These are phyloP conservation scores for Cicer chorassanicum DNA, from an alignment of 306 rosid genomes.

Conservation along the genomic window DNA sequence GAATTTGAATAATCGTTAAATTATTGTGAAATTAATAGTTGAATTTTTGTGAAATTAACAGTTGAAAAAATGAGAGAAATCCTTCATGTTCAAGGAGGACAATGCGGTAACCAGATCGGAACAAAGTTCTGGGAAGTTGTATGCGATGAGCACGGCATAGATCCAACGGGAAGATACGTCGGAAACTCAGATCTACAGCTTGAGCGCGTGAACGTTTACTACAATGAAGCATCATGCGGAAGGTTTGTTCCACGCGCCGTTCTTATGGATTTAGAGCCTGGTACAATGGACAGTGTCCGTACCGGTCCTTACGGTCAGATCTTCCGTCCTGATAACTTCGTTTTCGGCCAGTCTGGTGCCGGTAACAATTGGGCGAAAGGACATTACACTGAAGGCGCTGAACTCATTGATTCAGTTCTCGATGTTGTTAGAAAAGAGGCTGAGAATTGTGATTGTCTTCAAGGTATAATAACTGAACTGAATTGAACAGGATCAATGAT, in stretches of 20 bases:
- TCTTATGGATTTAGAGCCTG: conserved; percentile 67
- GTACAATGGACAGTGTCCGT: conserved; percentile 68
- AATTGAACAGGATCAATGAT: background rate
- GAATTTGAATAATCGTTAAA: background rate
- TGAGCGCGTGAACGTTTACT: conserved; percentile 65
- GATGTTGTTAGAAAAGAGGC: conserved; percentile 68
- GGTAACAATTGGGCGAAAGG: conserved; percentile 74
- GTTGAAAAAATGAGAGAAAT: conserved; percentile 56
- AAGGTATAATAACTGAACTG: conserved; percentile 42
- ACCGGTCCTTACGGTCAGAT: conserved; percentile 67
- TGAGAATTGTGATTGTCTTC: conserved; percentile 66
- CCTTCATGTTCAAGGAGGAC: conserved; percentile 69
- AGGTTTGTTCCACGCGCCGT: conserved; percentile 69
- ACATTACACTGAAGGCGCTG: conserved; percentile 66
- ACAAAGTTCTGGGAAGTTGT: conserved; percentile 70
- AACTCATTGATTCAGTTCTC: conserved; percentile 64
- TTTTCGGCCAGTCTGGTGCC: conserved; percentile 66
- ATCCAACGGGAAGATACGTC: conserved; percentile 61
- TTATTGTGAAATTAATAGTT: too few relatives aligned
- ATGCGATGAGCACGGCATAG: conserved; percentile 71
- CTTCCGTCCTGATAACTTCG: conserved; percentile 68
- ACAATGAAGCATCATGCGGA: conserved; percentile 67
- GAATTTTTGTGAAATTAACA: too few relatives aligned
- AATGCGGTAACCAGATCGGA: conserved; percentile 72
- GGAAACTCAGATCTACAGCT: conserved; percentile 62